Evolutionary conservation across 139 green algal genomes (phyloP).

Genomic region (Auxenochlorella pyrenoidosa): DNA sequence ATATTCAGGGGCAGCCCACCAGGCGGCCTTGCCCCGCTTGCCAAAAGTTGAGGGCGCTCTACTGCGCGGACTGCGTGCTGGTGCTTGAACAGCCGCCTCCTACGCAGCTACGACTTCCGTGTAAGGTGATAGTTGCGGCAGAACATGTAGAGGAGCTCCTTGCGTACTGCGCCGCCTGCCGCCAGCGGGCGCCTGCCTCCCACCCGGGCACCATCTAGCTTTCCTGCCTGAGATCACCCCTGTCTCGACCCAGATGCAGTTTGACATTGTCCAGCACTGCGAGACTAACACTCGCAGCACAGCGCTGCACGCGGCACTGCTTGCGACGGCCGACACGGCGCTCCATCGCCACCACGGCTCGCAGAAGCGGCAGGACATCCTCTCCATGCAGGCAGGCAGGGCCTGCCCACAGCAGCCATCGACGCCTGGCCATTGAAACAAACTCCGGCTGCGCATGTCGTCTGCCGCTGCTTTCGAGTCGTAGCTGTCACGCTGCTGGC

Average conservation of each 20-base stretch:
- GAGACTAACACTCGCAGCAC: slow-evolving; percentile 28
- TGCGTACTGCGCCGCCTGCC: background rate
- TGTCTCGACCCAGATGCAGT: background rate
- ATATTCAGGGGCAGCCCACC: background rate
- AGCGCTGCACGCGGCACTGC: slow-evolving; percentile 8
- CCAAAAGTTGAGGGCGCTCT: background rate
- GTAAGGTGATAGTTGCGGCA: background rate
- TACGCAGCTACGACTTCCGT: background rate
- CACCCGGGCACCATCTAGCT: background rate
- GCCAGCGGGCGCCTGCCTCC: background rate
- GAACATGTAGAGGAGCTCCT: background rate
- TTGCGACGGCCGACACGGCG: background rate
- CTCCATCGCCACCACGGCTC: background rate
- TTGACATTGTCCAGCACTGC: slow-evolving; percentile 19
- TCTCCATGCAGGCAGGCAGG: too few relatives aligned
- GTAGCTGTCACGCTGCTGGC: background rate
- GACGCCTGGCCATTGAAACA: too few relatives aligned
- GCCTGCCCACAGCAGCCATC: too few relatives aligned
- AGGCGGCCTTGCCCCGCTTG: background rate
- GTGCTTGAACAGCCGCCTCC: background rate
- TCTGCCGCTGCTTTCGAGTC: background rate
- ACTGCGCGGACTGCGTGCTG: slow-evolving; percentile 13
- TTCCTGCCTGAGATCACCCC: background rate
- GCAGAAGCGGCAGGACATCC: too few relatives aligned
- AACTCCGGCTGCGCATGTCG: too few relatives aligned